Evolutionary conservation across 495 filamentous ascomycete genomes (phyloP), one percentile per base, ranked within the genome.

Genomic region (Opeltia flavorubescens): DNA sequence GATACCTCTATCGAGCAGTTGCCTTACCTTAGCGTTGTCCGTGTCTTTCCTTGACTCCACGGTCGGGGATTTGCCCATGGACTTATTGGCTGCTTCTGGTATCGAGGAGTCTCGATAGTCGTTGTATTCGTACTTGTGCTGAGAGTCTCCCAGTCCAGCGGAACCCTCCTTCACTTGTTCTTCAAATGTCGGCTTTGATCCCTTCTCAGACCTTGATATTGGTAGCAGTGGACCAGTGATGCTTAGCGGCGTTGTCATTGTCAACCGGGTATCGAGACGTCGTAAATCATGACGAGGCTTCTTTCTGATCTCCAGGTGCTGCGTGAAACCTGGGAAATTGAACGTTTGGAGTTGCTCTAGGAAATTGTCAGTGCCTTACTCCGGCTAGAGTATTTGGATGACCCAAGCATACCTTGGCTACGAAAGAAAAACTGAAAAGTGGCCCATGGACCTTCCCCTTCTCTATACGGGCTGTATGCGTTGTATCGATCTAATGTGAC

Each of bases 391-490:
- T 21, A 23, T 5, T 23, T 24, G 18, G 3, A 25, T 25, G 17
- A 17, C 25, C 11, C 8, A 21, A 4, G 28, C 26, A 23, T 53
- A 58, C 55, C 55, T 42, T 42, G 44, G 46, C 56, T 59, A 45
- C 57, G 38, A 23, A 59, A 59, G 33, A 59, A 59, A 45, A 59
- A 59, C 12, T 53, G 43, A 39, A 59, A 59, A 2, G 33, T 55
- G 18, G 57, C 57, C 34, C 38, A 58, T 26, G 44, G 18, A 12
- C 40, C 38, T 41, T 59, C 57, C 3, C 33, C 40, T 12, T 24
- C n/a, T 12, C 25, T 28, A 27, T 50, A 55, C n/a, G 47, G 47
- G 18, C 11, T 21, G 31, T 46, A 50, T n/a, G n/a, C n/a, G n/a
- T 3, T 49, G 13, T 0, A 56, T 39, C 2, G 49, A 28, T 30